Evolutionary conservation across 1,139 yeast species (phyloP).

Genomic region (Diutina ranongensis): DNA sequence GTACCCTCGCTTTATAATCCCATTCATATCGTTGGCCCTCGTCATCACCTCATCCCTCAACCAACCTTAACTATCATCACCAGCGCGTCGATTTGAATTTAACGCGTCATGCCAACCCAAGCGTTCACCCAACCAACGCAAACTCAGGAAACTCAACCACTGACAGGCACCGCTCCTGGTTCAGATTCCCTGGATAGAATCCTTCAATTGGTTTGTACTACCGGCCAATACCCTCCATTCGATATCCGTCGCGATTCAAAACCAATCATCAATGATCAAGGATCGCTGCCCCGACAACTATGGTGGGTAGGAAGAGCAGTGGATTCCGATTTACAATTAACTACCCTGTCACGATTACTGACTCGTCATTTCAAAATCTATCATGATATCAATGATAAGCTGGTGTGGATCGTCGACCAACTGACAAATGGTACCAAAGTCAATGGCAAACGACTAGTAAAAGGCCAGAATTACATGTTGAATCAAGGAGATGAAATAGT

Average conservation of each 20-base stretch:
- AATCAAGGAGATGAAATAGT: conserved; percentile 90
- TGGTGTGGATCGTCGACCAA: conserved; percentile 54
- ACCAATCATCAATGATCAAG: conserved; percentile 10
- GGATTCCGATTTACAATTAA: conserved; percentile 52
- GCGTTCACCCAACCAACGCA: conserved; percentile 30
- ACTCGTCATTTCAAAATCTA: conserved; percentile 69
- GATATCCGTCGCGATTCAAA: conserved; percentile 22
- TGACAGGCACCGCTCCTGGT: conserved; percentile 24
- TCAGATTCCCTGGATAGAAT: conserved; percentile 20
- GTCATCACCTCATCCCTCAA: too few relatives aligned
- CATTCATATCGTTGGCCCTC: too few relatives aligned
- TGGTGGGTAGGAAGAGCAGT: conserved; percentile 76
- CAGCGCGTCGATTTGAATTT: not conserved
- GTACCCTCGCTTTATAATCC: too few relatives aligned
- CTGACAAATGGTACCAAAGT: conserved; percentile 89
- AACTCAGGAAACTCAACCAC: conserved; percentile 60
- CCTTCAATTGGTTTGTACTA: conserved; percentile 49
- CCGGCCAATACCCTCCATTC: conserved; percentile 42
- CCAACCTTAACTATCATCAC: too few relatives aligned
- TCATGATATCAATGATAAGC: conserved; percentile 40
- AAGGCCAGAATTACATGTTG: conserved; percentile 70
- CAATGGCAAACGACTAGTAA: conserved; percentile 61
- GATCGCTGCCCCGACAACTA: conserved; percentile 17
- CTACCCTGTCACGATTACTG: conserved; percentile 59
- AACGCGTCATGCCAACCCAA: conserved; percentile 3